Percentiles rank a stretch among this genome's conserved stretches.
phyloP scores from a whole-genome alignment of 345 rosid species.

The Microcos paniculata region DNA sequence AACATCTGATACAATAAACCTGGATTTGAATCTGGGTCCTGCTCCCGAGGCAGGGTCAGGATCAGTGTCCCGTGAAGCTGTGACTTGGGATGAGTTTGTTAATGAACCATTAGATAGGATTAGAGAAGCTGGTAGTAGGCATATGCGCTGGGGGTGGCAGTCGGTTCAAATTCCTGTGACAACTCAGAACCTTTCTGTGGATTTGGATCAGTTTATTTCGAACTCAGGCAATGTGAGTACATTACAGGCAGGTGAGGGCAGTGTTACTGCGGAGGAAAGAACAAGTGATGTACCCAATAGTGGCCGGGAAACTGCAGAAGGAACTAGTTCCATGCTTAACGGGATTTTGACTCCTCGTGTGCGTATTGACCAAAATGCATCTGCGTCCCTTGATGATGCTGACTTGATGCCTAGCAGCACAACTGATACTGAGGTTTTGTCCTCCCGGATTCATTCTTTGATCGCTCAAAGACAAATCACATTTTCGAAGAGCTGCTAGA shows the following conservation, averaged over 20 bases:
- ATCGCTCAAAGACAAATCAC: slow-evolving; percentile 58
- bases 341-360: slow-evolving; percentile 71
- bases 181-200: slow-evolving; percentile 53
- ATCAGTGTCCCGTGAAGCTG: slow-evolving; percentile 37
- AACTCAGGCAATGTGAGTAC: slow-evolving; percentile 42
- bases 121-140: slow-evolving; percentile 65
- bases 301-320: slow-evolving; percentile 50
- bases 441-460: slow-evolving; percentile 48
- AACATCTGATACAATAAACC: slow-evolving; percentile 82
- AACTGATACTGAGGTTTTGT: slow-evolving; percentile 50
- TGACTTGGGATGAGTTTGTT: slow-evolving; percentile 63
- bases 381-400: slow-evolving; percentile 44
- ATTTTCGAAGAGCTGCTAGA: slow-evolving; percentile 55
- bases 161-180: slow-evolving; percentile 45
- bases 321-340: slow-evolving; percentile 50
- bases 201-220: slow-evolving; percentile 54
- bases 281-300: slow-evolving; percentile 48
- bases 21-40: slow-evolving; percentile 94
- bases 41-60: slow-evolving; percentile 62
- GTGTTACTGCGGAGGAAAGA: slow-evolving; percentile 74
- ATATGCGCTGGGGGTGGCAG: slow-evolving; percentile 61
- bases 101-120: slow-evolving; percentile 49
- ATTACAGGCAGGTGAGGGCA: slow-evolving; percentile 87
- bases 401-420: slow-evolving; percentile 51
- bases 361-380: slow-evolving; percentile 66